Percentiles rank a stretch among this genome's conserved stretches.
Conservation (phyloP, 2,329 filamentous ascomycete species). For the Hypoxylon sp. region DNA sequence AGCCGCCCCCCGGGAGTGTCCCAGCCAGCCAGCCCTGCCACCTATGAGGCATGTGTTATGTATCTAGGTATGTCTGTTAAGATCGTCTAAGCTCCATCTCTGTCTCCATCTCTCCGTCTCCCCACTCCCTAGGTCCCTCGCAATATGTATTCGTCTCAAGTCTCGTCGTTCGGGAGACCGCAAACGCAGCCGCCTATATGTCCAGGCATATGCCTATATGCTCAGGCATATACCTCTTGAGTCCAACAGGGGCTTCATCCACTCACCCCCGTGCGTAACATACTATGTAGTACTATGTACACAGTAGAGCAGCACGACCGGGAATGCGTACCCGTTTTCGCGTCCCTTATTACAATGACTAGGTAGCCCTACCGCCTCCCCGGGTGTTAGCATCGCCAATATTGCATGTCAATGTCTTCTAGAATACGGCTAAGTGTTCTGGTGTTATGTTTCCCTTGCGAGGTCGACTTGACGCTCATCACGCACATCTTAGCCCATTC, state of each 20-base stretch:
- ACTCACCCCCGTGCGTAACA: neutral
- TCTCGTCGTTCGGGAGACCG: constrained; percentile 27
- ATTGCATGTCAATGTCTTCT: constrained; percentile 3
- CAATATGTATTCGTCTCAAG: constrained; percentile 21
- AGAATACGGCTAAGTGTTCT: neutral
- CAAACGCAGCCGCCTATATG: constrained; percentile 10
- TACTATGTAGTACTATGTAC: neutral
- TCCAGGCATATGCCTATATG: too few relatives aligned
- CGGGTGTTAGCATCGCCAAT: constrained; percentile 3
- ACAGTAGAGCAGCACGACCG: constrained; percentile 30
- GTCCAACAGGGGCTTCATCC: constrained; percentile 11
- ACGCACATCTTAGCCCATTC: neutral
- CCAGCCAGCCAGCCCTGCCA: constrained; percentile 1
- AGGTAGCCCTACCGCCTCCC: constrained; percentile 23
- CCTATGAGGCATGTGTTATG: too few relatives aligned
- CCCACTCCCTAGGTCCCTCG: constrained; percentile 2
- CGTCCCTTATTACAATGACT: constrained; percentile 12
- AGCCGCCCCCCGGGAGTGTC: constrained; percentile 11
- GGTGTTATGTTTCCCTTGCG: neutral
- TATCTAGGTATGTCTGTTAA: constrained; percentile 13
- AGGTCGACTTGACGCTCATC: neutral
- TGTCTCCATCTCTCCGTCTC: too few relatives aligned
- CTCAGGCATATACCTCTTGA: too few relatives aligned
- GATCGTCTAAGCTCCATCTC: constrained; percentile 23
- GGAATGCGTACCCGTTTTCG: constrained; percentile 9